Conservation (phyloP, 495 filamentous ascomycete species). For the Aspergillus wentii region DNA sequence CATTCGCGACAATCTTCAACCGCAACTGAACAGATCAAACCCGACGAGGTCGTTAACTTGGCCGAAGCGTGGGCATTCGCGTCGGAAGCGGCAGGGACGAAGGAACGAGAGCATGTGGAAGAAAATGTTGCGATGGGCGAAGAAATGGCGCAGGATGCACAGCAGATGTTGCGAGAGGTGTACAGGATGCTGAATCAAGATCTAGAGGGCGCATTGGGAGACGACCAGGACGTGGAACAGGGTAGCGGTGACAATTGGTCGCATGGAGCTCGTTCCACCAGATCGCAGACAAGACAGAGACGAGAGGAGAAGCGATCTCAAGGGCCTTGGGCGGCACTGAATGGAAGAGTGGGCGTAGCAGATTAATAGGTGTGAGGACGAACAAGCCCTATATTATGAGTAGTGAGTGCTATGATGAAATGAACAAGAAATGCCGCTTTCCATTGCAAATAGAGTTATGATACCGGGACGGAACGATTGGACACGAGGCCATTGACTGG, state of each 20-base stretch:
- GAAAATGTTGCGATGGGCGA: constrained; percentile 28
- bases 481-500: background rate
- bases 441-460: background rate
- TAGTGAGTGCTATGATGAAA: background rate
- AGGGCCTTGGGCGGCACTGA: constrained; percentile 35
- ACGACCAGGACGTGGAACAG: constrained; percentile 9
- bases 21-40: constrained; percentile 10
- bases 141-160: constrained; percentile 27
- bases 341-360: constrained; percentile 30
- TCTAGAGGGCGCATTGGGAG: constrained; percentile 18
- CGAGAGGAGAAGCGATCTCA: constrained; percentile 20
- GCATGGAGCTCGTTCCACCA: constrained; percentile 23
- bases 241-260: constrained; percentile 32
- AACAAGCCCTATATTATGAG: background rate
- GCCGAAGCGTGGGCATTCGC: constrained; percentile 49
- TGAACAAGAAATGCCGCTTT: background rate
- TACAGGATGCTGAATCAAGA: constrained; percentile 34
- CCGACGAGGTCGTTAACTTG: constrained; percentile 28
- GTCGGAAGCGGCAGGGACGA: constrained; percentile 31
- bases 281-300: constrained; percentile 14
- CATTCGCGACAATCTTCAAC: constrained; percentile 16
- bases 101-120: constrained; percentile 32
- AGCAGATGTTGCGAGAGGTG: constrained; percentile 25
- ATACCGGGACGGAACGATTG: background rate
- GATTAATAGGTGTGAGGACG: constrained; percentile 5